Base-by-base conservation (phyloP, 768 basidiomycete genomes). In the Lactifluus subvellereus region DNA sequence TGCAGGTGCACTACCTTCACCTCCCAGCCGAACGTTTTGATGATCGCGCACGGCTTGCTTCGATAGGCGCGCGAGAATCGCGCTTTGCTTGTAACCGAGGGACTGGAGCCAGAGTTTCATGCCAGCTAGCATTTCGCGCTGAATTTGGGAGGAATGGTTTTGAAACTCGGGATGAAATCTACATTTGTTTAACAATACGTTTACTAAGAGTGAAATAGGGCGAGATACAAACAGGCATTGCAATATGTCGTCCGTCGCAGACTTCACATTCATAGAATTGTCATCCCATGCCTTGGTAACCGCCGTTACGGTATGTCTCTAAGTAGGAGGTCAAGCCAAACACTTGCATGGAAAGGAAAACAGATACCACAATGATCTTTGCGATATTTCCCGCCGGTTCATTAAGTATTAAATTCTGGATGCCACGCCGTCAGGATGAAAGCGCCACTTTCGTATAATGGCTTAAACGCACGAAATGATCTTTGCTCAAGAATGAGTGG, bases 131-230 rank as follows among this genome's bases (percentile, higher is more conserved):
- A 94, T 92, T 68, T 89, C 84, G 58, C 82, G 79, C 72, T 93
- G 91, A 37, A 92, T 77, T 62, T 80, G 78, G 1, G 86, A 88
- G 65, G 76, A 73, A 37, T 72, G 69, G 70, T 86, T 80, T 71
- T 87, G 84, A 78, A 91, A 94, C 66, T 89, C 86, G 16, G 91
- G 91, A 72, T 94, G 91, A 80, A 93, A 91, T 27, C 89, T 90
- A 54, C 9, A 51, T 42, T 49, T 42, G 13, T 32, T 43, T 27
- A 56, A 13, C 42, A 33, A 27, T 22, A 37, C 6, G 10, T 42
- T 14, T n/a, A 47, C 38, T 13, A 14, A 30, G 3, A 14, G 22
- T 27, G 22, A 7, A 14, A n/a, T 4, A 20, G 4, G 52, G 47
- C 57, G 50, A 40, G 27, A 14, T 30, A 53, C 84, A 38, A 70